These are phyloP conservation scores for Chrysochromulina tobinii DNA, from an alignment of 78 protist genomes.

Conservation along the genomic window DNA sequence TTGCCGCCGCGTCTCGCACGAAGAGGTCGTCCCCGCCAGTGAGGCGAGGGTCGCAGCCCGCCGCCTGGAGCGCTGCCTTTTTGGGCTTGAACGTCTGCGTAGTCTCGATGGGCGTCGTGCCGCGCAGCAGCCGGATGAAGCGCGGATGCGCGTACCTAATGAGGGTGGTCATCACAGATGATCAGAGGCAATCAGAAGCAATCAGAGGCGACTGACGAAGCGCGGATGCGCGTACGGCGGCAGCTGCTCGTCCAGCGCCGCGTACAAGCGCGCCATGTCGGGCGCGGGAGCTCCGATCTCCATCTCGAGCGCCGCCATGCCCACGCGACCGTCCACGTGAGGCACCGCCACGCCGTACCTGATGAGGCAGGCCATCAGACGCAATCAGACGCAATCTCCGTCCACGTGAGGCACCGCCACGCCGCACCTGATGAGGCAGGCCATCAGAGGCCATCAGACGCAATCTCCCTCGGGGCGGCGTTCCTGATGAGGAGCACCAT, in stretches of 20 bases:
- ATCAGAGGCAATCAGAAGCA: too few relatives aligned
- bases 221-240: constrained; percentile 18
- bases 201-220: not conserved
- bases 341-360: too few relatives aligned
- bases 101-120: not conserved
- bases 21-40: too few relatives aligned
- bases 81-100: constrained; percentile 62
- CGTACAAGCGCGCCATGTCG: not conserved
- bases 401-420: too few relatives aligned
- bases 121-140: not conserved
- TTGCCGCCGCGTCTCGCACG: too few relatives aligned
- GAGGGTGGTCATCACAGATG: not conserved
- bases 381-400: too few relatives aligned
- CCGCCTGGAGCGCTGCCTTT: constrained; percentile 33
- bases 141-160: constrained; percentile 19
- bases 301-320: constrained; percentile 43
- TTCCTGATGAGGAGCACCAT: too few relatives aligned
- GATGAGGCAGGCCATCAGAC: too few relatives aligned
- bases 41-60: too few relatives aligned
- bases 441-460: too few relatives aligned
- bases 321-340: constrained; percentile 45
- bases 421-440: too few relatives aligned
- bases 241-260: constrained; percentile 1
- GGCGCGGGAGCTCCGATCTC: not conserved
- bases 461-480: not conserved